phyloP scores from a whole-genome alignment of 345 rosid genomes.

The Clarkia xantiana region DNA sequence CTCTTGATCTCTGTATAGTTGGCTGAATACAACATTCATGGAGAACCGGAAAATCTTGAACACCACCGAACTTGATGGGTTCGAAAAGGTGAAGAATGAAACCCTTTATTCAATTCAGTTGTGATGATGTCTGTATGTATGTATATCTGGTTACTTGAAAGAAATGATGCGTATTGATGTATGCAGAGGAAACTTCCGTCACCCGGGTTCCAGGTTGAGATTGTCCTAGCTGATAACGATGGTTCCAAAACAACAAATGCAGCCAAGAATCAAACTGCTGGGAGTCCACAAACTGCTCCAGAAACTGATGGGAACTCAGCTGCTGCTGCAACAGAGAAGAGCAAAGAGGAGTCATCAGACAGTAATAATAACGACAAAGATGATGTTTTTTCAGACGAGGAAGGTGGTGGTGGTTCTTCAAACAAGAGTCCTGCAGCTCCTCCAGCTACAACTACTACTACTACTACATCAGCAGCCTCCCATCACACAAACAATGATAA shows the following conservation, averaged over 20 bases:
- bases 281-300: conserved; percentile 14
- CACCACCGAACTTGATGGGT: conserved; percentile 70
- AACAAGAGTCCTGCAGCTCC: conserved; percentile 12
- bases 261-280: conserved; percentile 11
- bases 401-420: conserved; percentile 41
- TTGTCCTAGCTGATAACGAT: conserved; percentile 47
- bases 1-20: conserved; percentile 22
- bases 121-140: neutral
- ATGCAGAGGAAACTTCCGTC: conserved; percentile 89
- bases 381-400: conserved; percentile 74
- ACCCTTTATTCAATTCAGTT: neutral
- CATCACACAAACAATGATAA: conserved; percentile 6
- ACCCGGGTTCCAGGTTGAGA: conserved; percentile 79
- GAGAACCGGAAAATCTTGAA: conserved; percentile 63
- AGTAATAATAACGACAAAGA: conserved; percentile 33
- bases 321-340: conserved; percentile 9
- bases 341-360: conserved; percentile 14
- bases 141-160: neutral
- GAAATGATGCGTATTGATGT: neutral
- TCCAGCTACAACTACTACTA: neutral
- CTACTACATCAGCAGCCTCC: neutral
- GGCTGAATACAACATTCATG: conserved; percentile 79
- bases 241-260: conserved; percentile 20
- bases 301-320: conserved; percentile 10
- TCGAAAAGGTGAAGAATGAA: conserved; percentile 52